Percentiles rank a stretch among this genome's conserved stretches.
Evolutionary conservation across 2,329 filamentous ascomycete genomes (phyloP).

Genomic region (Ophiosphaerella korrae): DNA sequence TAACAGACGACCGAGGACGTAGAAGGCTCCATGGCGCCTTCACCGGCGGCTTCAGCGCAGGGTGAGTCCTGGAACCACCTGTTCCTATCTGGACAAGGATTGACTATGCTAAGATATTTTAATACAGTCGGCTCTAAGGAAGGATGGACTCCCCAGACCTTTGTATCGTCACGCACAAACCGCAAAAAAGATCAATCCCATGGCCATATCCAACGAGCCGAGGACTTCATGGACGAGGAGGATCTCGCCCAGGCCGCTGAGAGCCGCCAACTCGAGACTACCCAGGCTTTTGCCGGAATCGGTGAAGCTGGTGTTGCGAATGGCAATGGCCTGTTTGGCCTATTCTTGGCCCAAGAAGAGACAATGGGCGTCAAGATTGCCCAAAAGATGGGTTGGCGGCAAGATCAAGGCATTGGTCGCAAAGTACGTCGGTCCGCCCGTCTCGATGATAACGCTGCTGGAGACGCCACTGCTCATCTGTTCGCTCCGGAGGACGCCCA

Average conservation of each 20-base stretch:
- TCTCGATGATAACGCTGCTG: conserved; percentile 59
- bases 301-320: conserved; percentile 66
- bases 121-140: conserved; percentile 98
- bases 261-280: conserved; percentile 73
- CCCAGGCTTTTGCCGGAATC: conserved; percentile 74
- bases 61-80: conserved; percentile 61
- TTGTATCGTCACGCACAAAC: conserved; percentile 85
- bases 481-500: conserved; percentile 84
- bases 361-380: conserved; percentile 86
- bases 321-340: conserved; percentile 66
- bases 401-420: conserved; percentile 89
- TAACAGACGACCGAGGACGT: conserved; percentile 87
- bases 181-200: conserved; percentile 71
- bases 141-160: conserved; percentile 91
- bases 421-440: conserved; percentile 78
- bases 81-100: conserved; percentile 24
- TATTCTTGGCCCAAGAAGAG: conserved; percentile 75
- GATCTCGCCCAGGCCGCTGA: conserved; percentile 88
- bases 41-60: conserved; percentile 94
- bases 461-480: conserved; percentile 60
- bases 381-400: conserved; percentile 93
- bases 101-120: conserved; percentile 73
- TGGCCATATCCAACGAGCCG: conserved; percentile 64
- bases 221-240: conserved; percentile 99
- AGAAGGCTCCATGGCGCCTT: conserved; percentile 95